Conservation (phyloP, 139 green algal genomes). For the Medakamo hakoo region DNA sequence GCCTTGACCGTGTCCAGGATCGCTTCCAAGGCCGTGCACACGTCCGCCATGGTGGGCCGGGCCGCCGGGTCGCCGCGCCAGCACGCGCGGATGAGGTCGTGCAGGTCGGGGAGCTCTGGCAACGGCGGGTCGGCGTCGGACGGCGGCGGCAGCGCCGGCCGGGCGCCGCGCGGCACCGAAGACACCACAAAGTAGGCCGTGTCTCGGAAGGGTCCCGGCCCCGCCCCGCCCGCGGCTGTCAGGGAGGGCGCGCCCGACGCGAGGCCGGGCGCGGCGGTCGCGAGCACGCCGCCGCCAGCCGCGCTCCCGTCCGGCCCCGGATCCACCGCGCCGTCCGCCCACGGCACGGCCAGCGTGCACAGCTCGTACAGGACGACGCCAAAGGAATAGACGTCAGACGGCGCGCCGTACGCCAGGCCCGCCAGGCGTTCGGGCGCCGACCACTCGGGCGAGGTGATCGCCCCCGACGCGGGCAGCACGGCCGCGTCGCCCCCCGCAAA, state of each 20-base stretch:
- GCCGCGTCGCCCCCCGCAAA: slow-evolving; percentile 5
- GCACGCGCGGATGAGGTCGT: slow-evolving; percentile 8
- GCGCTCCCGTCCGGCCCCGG: slow-evolving; percentile 4
- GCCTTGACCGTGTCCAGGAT: background rate
- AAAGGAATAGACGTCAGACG: slow-evolving; percentile 31
- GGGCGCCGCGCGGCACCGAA: slow-evolving; percentile 8
- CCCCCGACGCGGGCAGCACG: slow-evolving; percentile 12
- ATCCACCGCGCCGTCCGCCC: background rate
- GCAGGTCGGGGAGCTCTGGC: slow-evolving; percentile 14
- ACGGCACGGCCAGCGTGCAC: slow-evolving; percentile 6
- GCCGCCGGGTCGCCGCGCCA: slow-evolving; percentile 13
- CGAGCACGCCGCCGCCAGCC: too few species aligned
- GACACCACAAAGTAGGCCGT: slow-evolving; percentile 8
- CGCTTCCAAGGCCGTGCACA: slow-evolving; percentile 3
- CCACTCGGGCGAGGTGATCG: slow-evolving; percentile 17
- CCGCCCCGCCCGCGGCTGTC: background rate
- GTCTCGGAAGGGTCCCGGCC: slow-evolving; percentile 2
- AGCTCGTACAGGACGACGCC: slow-evolving; percentile 19
- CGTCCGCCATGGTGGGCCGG: slow-evolving; percentile 18
- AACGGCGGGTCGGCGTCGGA: slow-evolving; percentile 6
- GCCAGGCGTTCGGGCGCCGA: slow-evolving; percentile 30
- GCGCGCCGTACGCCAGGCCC: slow-evolving; percentile 19
- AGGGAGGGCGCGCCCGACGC: background rate
- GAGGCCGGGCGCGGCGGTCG: too few species aligned
- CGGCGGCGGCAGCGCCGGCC: slow-evolving; percentile 6